A percentile compares a stretch with the other conserved stretches of the same genome.
These are phyloP conservation scores for Suillus subaureus DNA, from an alignment of 768 basidiomycete genomes.

Conservation along the genomic window DNA sequence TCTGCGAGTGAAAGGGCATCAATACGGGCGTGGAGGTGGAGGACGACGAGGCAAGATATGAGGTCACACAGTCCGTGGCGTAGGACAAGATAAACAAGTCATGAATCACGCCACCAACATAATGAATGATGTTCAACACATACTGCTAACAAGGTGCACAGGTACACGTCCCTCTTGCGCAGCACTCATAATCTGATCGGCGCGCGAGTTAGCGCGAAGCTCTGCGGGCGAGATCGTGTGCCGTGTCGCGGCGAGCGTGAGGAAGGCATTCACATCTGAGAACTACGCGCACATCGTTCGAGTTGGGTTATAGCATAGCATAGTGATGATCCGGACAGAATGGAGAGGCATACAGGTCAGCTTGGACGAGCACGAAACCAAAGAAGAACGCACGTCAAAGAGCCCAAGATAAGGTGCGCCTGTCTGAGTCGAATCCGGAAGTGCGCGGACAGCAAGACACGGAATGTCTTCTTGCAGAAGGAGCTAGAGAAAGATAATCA, in stretches of 20 bases:
- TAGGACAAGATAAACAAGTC: not conserved
- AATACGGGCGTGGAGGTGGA: not conserved
- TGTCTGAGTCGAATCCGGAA: slow-evolving; percentile 21
- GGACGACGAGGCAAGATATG: not conserved
- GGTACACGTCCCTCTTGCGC: slow-evolving; percentile 76
- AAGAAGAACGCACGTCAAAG: slow-evolving; percentile 67
- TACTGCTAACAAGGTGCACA: slow-evolving; percentile 78
- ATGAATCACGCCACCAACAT: not conserved
- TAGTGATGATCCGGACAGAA: not conserved
- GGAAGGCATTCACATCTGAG: slow-evolving; percentile 86
- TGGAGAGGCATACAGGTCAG: not conserved
- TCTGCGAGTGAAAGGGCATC: slow-evolving; percentile 44
- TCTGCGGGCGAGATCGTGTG: slow-evolving; percentile 69
- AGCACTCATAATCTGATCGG: slow-evolving; percentile 70
- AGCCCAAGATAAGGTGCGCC: slow-evolving; percentile 51
- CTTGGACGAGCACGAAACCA: not conserved
- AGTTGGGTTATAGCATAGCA: not conserved
- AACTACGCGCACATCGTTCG: slow-evolving; percentile 46
- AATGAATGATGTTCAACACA: slow-evolving; percentile 27
- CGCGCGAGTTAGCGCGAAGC: slow-evolving; percentile 56
- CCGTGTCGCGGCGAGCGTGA: slow-evolving; percentile 78
- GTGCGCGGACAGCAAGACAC: slow-evolving; percentile 63
- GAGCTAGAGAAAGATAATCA: slow-evolving; percentile 40
- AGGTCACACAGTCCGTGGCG: not conserved
- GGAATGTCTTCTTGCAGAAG: slow-evolving; percentile 61